Evolutionary conservation across 768 basidiomycete species (phyloP), one percentile per base, ranked within the genome.

Genomic region (Xerocomus spinulosus): DNA sequence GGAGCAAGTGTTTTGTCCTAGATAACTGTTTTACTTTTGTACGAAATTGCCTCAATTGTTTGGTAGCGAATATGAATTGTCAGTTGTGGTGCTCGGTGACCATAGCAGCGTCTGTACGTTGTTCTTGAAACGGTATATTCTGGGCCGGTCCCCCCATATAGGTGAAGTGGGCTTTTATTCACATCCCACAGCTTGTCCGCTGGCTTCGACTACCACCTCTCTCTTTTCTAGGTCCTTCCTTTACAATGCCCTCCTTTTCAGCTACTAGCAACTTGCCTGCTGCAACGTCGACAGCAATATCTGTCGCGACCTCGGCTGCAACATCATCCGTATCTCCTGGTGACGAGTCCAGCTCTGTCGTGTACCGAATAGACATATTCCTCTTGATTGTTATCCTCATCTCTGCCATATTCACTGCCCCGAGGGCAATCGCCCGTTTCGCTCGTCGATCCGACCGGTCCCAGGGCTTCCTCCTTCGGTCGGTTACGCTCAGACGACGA

Each of bases 361-460:
- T 71, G n/a, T 63, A 56, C 53, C 68, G 73, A 46, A 53, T 78
- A 40, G 67, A 76, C 66, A 58, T 81, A 35, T 66, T 78, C 55
- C 58, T 82, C 41, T 44, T 78, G 47, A 63, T 69, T 20, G 39
- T 75, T 40, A 60, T 76, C 32, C 68, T 63, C 0, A 33, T 72
- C 24, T 64, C 77, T 35, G 64, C 74, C 45, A 50, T 76, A 5
- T 62, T 73, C 50, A 67, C 70, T 6, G 56, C 79, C 8, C 82
- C 82, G 17, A 73, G 79, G 34, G 69, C 70, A 14, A 47, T 81
- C 12, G 75, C 73, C 18, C 76, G 82, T 36, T 68, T 82, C 47
- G 74, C 75, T 44, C 68, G 67, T 32, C 55, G 66, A 24, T 70
- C 73, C 5, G 79, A 82, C 50, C 80, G 81, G 80, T 51, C 65